A percentile compares a stretch with the other conserved stretches of the same genome.
phyloP scores from a whole-genome alignment of 75 land plant genomes.

The Sequoia sempervirens region DNA sequence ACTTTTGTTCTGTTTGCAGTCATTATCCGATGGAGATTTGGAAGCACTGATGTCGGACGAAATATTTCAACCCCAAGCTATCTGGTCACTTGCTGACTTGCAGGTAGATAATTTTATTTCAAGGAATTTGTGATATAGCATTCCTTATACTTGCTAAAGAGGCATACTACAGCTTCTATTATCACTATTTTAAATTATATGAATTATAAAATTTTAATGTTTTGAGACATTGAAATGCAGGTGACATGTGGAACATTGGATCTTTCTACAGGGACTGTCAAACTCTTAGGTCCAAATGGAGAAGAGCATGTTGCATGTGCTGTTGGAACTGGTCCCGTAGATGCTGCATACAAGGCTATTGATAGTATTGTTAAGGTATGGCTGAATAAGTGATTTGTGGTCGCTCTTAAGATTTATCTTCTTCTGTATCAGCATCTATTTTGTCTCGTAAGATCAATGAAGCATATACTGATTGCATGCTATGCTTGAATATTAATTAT shows the following conservation, averaged over 20 bases:
- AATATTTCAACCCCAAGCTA: constrained; percentile 72
- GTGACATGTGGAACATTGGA: constrained; percentile 88
- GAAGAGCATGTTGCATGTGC: constrained; percentile 63
- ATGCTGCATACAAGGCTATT: constrained; percentile 95
- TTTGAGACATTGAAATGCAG: constrained; percentile 20
- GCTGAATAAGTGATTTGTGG: not conserved
- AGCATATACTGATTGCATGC: not conserved
- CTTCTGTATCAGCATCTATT: not conserved
- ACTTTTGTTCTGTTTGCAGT: constrained; percentile 29
- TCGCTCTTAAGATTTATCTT: not conserved
- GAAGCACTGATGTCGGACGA: constrained; percentile 79
- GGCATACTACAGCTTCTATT: not conserved
- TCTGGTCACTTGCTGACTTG: constrained; percentile 73
- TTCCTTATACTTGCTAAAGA: not conserved
- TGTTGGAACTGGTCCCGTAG: constrained; percentile 94
- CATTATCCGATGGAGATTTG: constrained; percentile 72
- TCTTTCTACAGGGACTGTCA: constrained; percentile 88
- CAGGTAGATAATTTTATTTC: constrained; percentile 39
- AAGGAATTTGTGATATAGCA: not conserved
- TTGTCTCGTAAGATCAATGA: not conserved
- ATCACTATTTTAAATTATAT: not conserved
- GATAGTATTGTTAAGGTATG: constrained; percentile 78
- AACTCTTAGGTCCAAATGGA: constrained; percentile 69
- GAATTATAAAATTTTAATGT: not conserved
- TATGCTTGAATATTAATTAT: not conserved